phyloP scores from a whole-genome alignment of 2,329 filamentous ascomycete genomes.

The Beauveria rudraprayagi region DNA sequence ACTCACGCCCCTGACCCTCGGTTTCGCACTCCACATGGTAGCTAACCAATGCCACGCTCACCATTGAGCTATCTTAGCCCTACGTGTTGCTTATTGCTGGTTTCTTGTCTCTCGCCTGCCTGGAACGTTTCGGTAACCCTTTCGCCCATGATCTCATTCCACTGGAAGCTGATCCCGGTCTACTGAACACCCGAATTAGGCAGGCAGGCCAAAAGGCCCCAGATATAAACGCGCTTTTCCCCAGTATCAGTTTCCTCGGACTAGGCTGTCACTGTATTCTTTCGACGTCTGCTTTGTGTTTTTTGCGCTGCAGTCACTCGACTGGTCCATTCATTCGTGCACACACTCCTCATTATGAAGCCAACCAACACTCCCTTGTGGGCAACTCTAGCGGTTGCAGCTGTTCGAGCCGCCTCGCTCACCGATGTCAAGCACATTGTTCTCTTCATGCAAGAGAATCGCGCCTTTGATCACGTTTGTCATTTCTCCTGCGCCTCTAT shows the following conservation, averaged over 20 bases:
- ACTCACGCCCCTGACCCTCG: not conserved
- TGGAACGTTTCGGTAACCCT: not conserved
- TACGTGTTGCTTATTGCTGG: not conserved
- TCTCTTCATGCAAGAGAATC: slow-evolving; percentile 46
- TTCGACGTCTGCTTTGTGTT: not conserved
- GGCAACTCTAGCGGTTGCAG: slow-evolving; percentile 9
- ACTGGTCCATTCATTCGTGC: not conserved
- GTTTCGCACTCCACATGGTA: not conserved
- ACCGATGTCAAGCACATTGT: slow-evolving; percentile 48
- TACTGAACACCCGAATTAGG: not conserved
- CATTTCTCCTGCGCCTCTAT: too few species aligned
- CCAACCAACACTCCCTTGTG: not conserved
- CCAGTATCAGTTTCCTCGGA: not conserved
- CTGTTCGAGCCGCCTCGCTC: slow-evolving; percentile 29
- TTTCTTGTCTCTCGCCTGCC: too few species aligned
- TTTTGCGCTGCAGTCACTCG: not conserved
- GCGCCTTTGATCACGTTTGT: slow-evolving; percentile 25
- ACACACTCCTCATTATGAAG: not conserved
- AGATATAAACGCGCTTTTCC: not conserved
- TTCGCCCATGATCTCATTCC: not conserved
- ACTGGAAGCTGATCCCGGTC: not conserved
- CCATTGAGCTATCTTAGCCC: slow-evolving; percentile 1
- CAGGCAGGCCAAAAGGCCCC: not conserved
- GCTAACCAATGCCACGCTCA: not conserved
- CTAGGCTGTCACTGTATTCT: not conserved